Conservation (phyloP, 179 eudicot species). For the Sideroxylon spinosum region DNA sequence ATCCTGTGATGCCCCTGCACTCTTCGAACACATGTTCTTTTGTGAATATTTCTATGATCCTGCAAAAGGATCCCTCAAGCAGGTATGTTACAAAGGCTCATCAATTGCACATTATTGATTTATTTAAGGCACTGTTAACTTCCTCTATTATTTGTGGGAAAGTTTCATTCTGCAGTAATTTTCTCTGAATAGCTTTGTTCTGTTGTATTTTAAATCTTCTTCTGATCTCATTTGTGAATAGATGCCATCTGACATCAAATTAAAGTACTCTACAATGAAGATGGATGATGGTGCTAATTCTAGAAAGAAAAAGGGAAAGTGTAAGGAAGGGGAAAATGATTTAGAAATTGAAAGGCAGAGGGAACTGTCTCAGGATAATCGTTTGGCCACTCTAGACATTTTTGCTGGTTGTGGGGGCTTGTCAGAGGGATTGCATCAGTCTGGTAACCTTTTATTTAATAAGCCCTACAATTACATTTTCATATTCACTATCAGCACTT, state of each 20-base stretch:
- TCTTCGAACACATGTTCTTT: slow-evolving; percentile 62
- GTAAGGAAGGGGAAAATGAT: slow-evolving; percentile 54
- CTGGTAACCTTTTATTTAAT: slow-evolving; percentile 37
- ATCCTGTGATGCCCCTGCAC: slow-evolving; percentile 37
- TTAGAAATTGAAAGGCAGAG: slow-evolving; percentile 26
- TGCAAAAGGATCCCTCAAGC: slow-evolving; percentile 65
- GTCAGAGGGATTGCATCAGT: slow-evolving; percentile 71
- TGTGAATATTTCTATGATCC: slow-evolving; percentile 78
- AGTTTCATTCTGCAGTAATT: background rate
- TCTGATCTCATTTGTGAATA: slow-evolving; percentile 18
- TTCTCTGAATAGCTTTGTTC: background rate
- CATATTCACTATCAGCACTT: background rate
- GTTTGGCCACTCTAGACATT: slow-evolving; percentile 67
- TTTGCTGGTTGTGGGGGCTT: slow-evolving; percentile 96
- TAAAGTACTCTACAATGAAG: slow-evolving; percentile 36
- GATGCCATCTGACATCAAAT: slow-evolving; percentile 53
- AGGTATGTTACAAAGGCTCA: slow-evolving; percentile 36
- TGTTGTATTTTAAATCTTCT: background rate
- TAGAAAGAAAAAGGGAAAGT: slow-evolving; percentile 71
- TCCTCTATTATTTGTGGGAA: background rate
- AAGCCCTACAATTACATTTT: background rate
- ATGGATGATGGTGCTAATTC: slow-evolving; percentile 32
- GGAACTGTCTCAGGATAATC: slow-evolving; percentile 20
- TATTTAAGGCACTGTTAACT: background rate
- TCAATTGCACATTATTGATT: background rate